Evolutionary conservation across 148 eudicot species (phyloP).

Genomic region (Oxyria digyna): DNA sequence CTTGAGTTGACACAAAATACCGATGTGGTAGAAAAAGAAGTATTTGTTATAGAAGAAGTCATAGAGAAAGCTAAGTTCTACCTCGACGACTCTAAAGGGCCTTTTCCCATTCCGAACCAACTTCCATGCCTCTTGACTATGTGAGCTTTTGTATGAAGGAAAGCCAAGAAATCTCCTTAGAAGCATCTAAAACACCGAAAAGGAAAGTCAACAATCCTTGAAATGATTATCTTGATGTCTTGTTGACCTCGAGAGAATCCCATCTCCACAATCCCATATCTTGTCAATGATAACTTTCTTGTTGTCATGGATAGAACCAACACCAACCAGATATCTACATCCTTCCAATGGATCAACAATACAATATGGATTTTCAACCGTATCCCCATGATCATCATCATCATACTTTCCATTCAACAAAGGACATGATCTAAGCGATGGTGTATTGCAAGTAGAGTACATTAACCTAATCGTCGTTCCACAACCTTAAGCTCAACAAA

Average conservation of each 20-base stretch:
- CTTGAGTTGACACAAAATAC: neutral
- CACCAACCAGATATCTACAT: neutral
- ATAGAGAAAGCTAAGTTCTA: neutral
- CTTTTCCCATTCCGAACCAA: neutral
- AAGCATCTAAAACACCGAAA: neutral
- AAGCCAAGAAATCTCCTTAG: neutral
- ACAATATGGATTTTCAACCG: too few species aligned
- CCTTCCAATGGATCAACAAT: neutral
- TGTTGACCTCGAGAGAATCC: neutral
- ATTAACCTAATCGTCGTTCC: neutral
- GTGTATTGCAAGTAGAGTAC: neutral
- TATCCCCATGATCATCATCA: neutral
- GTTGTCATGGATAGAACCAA: too few species aligned
- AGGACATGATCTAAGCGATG: neutral
- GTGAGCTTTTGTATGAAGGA: neutral
- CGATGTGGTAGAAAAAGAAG: neutral
- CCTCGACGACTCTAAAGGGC: neutral
- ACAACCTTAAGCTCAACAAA: neutral
- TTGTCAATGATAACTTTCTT: neutral
- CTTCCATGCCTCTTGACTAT: neutral
- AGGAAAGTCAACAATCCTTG: neutral
- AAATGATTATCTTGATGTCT: neutral
- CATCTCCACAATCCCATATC: neutral
- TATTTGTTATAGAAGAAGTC: constrained; percentile 2
- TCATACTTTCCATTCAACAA: neutral